Evolutionary conservation across 2,329 filamentous ascomycete genomes (phyloP).

Genomic region (Knufia fluminis): DNA sequence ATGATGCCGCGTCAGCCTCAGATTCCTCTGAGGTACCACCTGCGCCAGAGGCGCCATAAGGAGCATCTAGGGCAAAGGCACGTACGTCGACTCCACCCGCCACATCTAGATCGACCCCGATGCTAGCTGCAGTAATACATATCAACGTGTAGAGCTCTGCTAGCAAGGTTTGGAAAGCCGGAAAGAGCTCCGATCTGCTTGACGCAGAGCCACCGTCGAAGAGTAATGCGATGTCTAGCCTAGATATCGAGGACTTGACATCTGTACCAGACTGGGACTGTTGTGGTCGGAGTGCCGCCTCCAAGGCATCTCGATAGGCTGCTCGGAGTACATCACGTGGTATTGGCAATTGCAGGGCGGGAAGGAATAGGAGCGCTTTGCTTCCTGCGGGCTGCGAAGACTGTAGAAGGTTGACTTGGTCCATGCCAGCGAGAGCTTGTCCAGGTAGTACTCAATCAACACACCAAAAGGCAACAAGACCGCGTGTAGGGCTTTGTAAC

Average conservation of each 20-base stretch:
- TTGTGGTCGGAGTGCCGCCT: background rate
- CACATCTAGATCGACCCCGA: constrained; percentile 54
- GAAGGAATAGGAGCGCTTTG: background rate
- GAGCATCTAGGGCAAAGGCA: constrained; percentile 53
- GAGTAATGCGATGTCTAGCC: constrained; percentile 4
- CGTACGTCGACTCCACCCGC: constrained; percentile 66
- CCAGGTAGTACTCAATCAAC: too few relatives aligned
- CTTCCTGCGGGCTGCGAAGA: too few relatives aligned
- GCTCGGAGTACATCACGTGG: background rate
- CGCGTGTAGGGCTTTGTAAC: too few relatives aligned
- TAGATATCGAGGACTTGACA: background rate
- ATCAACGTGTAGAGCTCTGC: constrained; percentile 71
- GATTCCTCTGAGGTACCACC: background rate
- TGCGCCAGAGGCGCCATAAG: background rate
- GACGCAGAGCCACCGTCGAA: background rate
- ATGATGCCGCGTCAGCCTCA: background rate
- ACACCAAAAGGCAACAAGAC: too few relatives aligned
- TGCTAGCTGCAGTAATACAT: constrained; percentile 58
- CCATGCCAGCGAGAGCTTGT: background rate
- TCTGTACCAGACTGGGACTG: background rate
- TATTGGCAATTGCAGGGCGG: constrained; percentile 1
- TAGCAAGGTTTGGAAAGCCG: constrained; percentile 53
- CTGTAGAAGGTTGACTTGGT: background rate
- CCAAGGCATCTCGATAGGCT: background rate
- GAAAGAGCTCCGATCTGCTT: constrained; percentile 14